Evolutionary conservation across 768 basidiomycete genomes (phyloP), one percentile per base, ranked within the genome.

Genomic region (Pisolithus albus): DNA sequence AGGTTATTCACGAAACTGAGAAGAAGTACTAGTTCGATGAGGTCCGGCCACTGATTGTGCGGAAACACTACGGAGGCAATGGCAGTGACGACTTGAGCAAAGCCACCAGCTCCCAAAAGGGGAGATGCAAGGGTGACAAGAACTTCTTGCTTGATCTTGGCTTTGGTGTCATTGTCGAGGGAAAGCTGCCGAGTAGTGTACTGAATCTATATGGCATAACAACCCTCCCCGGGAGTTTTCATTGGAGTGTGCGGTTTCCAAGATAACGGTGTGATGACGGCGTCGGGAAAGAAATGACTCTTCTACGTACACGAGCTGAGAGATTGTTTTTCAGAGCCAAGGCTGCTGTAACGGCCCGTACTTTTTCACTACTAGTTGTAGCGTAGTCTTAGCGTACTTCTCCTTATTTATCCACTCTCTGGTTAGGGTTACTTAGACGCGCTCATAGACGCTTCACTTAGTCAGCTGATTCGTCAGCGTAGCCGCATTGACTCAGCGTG

Each of bases 21-120:
- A 19, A 99, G 76, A 47, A n/a, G n/a, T n/a, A n/a, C n/a, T n/a
- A 85, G 76, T 62, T 88, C 87, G 68, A 99, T 89, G 52, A 99
- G 77, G 58, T 95, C 86, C 7, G 80, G 80, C 95, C 96, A 98
- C 59, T 91, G 87, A 51, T 78, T 81, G 24, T 79, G 77, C 0
- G 93, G 92, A 16, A 99, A 80, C 66, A 98, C 96, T 37, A 96
- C 85, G 4, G 90, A 80, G 30, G 94, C 95, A 67, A 98, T 87
- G 43, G 96, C 92, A 21, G 95, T 82, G 46, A 98, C 86, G 62
- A 94, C 90, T 68, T 95, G 93, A 8, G 93, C 92, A 2, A 92
- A 92, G 52, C 81, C 77, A 43, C 93, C 92, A 7, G 88, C 90
- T 61, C 86, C 86, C 51, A 70, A 71, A 42, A 74, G 71, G 19